phyloP scores from a whole-genome alignment of 805 yeast species.

The Schwanniomyces occidentalis region DNA sequence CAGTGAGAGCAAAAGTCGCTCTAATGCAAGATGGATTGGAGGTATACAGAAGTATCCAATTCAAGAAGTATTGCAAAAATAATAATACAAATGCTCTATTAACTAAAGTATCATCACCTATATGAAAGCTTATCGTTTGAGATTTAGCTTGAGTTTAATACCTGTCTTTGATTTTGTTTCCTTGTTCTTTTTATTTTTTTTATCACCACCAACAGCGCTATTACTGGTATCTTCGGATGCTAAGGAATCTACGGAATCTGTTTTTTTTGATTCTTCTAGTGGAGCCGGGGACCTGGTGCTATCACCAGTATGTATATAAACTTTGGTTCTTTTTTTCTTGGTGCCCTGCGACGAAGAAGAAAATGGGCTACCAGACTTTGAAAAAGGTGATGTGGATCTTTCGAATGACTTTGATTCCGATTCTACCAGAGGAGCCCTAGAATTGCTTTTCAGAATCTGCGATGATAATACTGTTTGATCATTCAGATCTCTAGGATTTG shows the following conservation, averaged over 20 bases:
- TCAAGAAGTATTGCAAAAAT: too few species aligned
- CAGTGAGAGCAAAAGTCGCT: too few species aligned
- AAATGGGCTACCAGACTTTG: constrained; percentile 20
- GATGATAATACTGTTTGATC: too few species aligned
- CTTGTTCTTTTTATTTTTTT: neutral
- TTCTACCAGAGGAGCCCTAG: neutral
- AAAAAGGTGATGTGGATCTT: constrained; percentile 14
- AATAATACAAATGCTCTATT: too few species aligned
- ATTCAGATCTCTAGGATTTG: too few species aligned
- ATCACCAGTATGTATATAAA: constrained; percentile 25
- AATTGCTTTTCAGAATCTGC: too few species aligned
- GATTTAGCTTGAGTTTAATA: constrained; percentile 14
- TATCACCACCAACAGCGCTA: too few species aligned
- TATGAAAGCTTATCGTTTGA: constrained; percentile 10
- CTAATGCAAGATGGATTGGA: too few species aligned
- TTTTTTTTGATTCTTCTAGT: constrained; percentile 4
- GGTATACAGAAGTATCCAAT: too few species aligned
- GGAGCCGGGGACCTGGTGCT: neutral
- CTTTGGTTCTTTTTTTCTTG: constrained; percentile 27
- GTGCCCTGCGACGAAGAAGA: constrained; percentile 8
- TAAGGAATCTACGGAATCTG: too few species aligned
- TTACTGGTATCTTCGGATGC: too few species aligned
- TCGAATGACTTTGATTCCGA: neutral
- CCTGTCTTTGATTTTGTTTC: constrained; percentile 6
- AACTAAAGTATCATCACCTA: too few species aligned